phyloP scores from a whole-genome alignment of 176 grass and related monocot species.

The Cenchrus americanus region DNA sequence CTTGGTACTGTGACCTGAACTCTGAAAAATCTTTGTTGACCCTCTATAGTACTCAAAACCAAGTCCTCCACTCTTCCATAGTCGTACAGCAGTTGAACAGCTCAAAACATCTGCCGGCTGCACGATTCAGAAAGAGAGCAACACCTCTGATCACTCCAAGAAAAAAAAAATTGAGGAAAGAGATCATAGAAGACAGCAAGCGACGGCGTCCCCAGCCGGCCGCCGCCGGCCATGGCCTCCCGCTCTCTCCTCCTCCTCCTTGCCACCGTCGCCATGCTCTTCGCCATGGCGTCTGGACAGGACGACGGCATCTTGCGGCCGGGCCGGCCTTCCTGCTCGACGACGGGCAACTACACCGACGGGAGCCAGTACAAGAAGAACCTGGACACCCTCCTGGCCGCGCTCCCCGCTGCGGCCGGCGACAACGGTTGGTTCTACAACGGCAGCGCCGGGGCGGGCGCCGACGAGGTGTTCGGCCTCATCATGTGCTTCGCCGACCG shows the following conservation, averaged over 20 bases:
- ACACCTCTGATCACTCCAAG: too few species aligned
- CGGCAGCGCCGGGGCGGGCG: neutral
- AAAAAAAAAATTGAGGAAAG: too few species aligned
- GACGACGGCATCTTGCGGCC: neutral
- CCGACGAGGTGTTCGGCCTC: slow-evolving; percentile 2
- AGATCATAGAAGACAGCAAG: too few species aligned
- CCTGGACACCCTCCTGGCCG: neutral
- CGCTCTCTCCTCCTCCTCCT: neutral
- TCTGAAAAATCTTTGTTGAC: too few species aligned
- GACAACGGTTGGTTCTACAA: slow-evolving; percentile 3
- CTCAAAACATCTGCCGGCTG: too few species aligned
- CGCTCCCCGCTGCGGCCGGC: neutral
- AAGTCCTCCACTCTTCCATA: too few species aligned
- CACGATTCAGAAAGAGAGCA: too few species aligned
- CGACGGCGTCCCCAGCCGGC: neutral
- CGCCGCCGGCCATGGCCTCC: neutral
- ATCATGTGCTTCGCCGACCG: neutral
- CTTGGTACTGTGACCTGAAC: too few species aligned
- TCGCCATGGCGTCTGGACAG: neutral
- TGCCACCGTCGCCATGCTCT: neutral
- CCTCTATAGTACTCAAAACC: too few species aligned
- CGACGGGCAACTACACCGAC: neutral
- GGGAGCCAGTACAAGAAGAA: slow-evolving; percentile 1
- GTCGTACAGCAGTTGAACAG: too few species aligned
- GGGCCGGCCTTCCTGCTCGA: neutral